Base-by-base conservation (phyloP, 345 rosid genomes). In the Pistacia vera region DNA sequence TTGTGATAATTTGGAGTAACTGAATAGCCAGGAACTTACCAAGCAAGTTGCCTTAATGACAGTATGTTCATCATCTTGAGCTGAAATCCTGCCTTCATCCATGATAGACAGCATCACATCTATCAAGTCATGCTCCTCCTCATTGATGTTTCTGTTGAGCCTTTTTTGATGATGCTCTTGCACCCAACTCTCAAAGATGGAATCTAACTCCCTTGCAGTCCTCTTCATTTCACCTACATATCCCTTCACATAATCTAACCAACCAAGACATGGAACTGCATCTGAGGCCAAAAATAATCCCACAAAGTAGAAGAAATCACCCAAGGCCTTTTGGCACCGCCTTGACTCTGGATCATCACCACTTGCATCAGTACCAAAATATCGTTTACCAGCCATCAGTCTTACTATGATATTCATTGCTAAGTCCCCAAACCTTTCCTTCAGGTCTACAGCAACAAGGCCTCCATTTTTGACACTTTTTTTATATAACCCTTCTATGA, bases 11-110 rank as follows among this genome's bases (percentile, higher is more conserved):
- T 36, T 30, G 35, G 17, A 11, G 62, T 35, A 3, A 3, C n/a
- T 1, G 76, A 73, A 20, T 63, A n/a, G 28, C 38, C n/a, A 11
- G 22, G 48, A 61, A 51, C 78, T 22, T 83, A 90, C 95, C 89
- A 88, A 72, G 61, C 91, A 86, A 62, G 86, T 87, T 46, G 93
- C 81, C 79, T 90, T 92, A 80, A 87, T 83, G 78, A 76, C 78
- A 30, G 82, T 85, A 78, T 88, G 80, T 11, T 81, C 69, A n/a
- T 84, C 71, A n/a, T 83, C 91, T 68, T 80, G 85, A 76, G 69
- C 64, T 1, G 86, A 81, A 20, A 86, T 74, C 18, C 72, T 69
- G 16, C 79, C 86, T 52, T 82, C 75, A 55, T 87, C 83, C 48
- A 81, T 79, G 57, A 83, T 68, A 3, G 90, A 81, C 64, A 89